A percentile compares a stretch with the other conserved stretches of the same genome.
Evolutionary conservation across 441 rosid genomes (phyloP).

Genomic region (Sinapis alba): DNA sequence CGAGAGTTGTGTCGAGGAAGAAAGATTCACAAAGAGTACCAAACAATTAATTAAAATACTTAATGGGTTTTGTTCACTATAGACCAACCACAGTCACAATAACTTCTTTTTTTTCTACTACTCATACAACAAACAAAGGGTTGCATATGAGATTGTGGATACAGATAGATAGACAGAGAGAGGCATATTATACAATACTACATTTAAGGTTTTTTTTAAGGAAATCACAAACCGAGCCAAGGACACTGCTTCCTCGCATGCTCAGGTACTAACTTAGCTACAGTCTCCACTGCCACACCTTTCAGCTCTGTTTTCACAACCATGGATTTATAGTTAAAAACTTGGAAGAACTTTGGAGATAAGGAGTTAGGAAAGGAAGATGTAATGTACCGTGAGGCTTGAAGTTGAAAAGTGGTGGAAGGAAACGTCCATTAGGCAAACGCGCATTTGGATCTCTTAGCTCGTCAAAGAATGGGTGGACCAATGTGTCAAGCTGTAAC

Average conservation of each 20-base stretch:
- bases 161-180: conserved; percentile 32
- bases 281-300: conserved; percentile 51
- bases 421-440: conserved; percentile 64
- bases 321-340: neutral
- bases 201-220: neutral
- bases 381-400: conserved; percentile 55
- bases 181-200: conserved; percentile 15
- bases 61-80: too few relatives aligned
- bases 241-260: conserved; percentile 69
- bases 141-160: conserved; percentile 22
- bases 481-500: conserved; percentile 61
- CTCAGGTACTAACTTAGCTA: conserved; percentile 64
- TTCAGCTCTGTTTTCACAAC: conserved; percentile 53
- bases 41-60: too few relatives aligned
- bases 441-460: conserved; percentile 57
- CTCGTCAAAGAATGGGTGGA: conserved; percentile 79
- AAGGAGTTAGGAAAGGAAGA: neutral
- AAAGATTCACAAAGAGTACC: too few relatives aligned
- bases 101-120: conserved; percentile 5
- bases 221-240: conserved; percentile 53
- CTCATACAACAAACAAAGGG: conserved; percentile 37
- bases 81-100: too few relatives aligned
- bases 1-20: neutral
- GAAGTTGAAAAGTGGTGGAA: conserved; percentile 66
- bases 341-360: neutral